Evolutionary conservation across 164 flowering plant genomes (phyloP).

Genomic region (Nymphaea colorata): DNA sequence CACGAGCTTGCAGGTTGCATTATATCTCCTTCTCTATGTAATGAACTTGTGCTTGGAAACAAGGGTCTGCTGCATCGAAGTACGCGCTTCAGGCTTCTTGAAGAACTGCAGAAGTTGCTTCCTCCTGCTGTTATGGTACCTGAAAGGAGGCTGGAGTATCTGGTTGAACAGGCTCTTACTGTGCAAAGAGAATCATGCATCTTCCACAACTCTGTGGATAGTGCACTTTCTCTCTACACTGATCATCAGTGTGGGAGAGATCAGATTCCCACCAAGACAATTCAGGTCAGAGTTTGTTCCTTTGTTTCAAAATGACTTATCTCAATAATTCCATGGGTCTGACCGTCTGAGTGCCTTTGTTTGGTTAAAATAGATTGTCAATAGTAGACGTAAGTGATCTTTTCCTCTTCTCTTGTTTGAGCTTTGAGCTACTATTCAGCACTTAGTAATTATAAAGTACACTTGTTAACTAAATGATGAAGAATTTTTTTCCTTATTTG

Average conservation of each 20-base stretch:
- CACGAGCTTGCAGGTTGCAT: constrained; percentile 55
- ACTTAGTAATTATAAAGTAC: too few relatives aligned
- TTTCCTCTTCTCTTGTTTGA: too few relatives aligned
- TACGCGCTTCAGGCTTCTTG: constrained; percentile 39
- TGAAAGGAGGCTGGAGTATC: constrained; percentile 64
- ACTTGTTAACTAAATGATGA: too few relatives aligned
- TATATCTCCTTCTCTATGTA: constrained; percentile 27
- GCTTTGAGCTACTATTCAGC: too few relatives aligned
- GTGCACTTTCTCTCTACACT: constrained; percentile 54
- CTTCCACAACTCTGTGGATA: constrained; percentile 56
- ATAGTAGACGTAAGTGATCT: too few relatives aligned
- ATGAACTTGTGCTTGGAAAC: constrained; percentile 17
- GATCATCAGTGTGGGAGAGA: constrained; percentile 84
- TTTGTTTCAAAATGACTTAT: not conserved
- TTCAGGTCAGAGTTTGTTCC: constrained; percentile 41
- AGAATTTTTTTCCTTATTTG: too few relatives aligned
- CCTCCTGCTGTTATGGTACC: constrained; percentile 61
- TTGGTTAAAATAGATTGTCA: too few relatives aligned
- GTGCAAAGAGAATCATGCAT: constrained; percentile 61
- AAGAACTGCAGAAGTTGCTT: constrained; percentile 54
- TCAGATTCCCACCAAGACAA: constrained; percentile 64
- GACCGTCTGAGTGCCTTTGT: too few relatives aligned
- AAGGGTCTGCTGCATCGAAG: constrained; percentile 17
- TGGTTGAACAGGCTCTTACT: constrained; percentile 72
- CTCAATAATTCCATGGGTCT: too few relatives aligned